Percentiles rank a stretch among this genome's conserved stretches.
Conservation (phyloP, 768 basidiomycete genomes). For the Boletus rex-veris region DNA sequence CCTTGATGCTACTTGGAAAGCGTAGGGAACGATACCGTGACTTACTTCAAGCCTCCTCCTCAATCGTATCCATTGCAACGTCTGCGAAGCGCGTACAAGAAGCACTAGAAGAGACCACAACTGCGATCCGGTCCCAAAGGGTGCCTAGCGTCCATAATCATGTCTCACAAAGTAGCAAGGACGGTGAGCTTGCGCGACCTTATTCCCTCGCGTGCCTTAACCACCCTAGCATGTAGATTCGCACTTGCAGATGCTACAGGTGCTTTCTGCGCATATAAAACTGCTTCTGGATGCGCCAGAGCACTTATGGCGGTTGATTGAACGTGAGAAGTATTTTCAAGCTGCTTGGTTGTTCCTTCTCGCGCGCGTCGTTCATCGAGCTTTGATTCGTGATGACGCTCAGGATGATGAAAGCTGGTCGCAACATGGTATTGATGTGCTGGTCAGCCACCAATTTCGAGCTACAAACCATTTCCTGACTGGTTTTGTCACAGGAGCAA, state of each 20-base stretch:
- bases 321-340: conserved; percentile 71
- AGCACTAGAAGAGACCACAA: conserved; percentile 60
- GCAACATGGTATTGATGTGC: conserved; percentile 56
- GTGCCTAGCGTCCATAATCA: conserved; percentile 43
- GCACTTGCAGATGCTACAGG: conserved; percentile 65
- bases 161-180: conserved; percentile 35
- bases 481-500: conserved; percentile 53
- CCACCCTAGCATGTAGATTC: conserved; percentile 42
- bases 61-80: conserved; percentile 71
- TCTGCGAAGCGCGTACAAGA: conserved; percentile 64
- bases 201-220: neutral
- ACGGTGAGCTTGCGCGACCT: conserved; percentile 36
- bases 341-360: conserved; percentile 89
- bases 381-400: conserved; percentile 60
- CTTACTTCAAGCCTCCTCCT: conserved; percentile 79
- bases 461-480: neutral
- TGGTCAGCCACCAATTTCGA: conserved; percentile 39
- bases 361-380: conserved; percentile 78
- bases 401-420: conserved; percentile 62
- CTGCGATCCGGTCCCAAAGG: conserved; percentile 47
- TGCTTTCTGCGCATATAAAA: conserved; percentile 85
- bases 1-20: conserved; percentile 49
- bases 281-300: conserved; percentile 90
- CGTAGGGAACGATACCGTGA: conserved; percentile 87
- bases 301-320: conserved; percentile 84